A percentile compares a stretch with the other conserved stretches of the same genome.
Conservation (phyloP, 1,284 basidiomycete species). For the Vanrija sp. region DNA sequence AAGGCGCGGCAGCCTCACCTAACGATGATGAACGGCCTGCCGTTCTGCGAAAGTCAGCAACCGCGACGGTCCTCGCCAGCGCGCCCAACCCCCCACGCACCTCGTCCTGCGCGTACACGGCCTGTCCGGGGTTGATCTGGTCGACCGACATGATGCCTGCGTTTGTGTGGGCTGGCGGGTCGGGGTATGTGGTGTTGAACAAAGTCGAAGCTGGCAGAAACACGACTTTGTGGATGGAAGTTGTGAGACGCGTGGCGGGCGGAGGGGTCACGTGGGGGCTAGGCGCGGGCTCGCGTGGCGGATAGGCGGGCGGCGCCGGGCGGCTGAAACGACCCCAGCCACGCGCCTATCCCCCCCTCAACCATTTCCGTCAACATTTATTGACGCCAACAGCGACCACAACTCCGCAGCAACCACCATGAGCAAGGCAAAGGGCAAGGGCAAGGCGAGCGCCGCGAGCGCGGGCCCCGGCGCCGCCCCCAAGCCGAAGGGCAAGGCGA, state of each 20-base stretch:
- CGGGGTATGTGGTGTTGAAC: neutral
- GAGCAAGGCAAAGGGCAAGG: neutral
- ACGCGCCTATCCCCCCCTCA: too few relatives aligned
- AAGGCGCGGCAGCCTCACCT: slow-evolving; percentile 38
- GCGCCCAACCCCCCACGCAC: slow-evolving; percentile 49
- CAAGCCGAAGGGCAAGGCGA: too few relatives aligned
- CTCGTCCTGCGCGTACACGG: slow-evolving; percentile 88
- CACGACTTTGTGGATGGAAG: neutral
- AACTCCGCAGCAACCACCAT: neutral
- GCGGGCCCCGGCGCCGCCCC: too few relatives aligned
- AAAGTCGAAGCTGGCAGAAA: slow-evolving; percentile 12
- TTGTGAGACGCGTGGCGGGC: slow-evolving; percentile 2
- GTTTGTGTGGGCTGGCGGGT: neutral
- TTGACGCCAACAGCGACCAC: neutral
- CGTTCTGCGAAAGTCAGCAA: slow-evolving; percentile 61
- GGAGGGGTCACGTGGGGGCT: neutral
- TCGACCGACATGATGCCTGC: slow-evolving; percentile 38
- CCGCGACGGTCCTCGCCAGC: neutral
- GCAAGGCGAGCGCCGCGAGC: too few relatives aligned
- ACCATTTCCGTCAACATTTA: too few relatives aligned
- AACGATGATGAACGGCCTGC: slow-evolving; percentile 94
- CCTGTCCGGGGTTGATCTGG: slow-evolving; percentile 53
- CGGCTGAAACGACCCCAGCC: too few relatives aligned
- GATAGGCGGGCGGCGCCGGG: neutral
- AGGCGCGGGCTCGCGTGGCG: neutral